Evolutionary conservation across 352 stramenopile genomes (phyloP).

Genomic region (Albugo candida): DNA sequence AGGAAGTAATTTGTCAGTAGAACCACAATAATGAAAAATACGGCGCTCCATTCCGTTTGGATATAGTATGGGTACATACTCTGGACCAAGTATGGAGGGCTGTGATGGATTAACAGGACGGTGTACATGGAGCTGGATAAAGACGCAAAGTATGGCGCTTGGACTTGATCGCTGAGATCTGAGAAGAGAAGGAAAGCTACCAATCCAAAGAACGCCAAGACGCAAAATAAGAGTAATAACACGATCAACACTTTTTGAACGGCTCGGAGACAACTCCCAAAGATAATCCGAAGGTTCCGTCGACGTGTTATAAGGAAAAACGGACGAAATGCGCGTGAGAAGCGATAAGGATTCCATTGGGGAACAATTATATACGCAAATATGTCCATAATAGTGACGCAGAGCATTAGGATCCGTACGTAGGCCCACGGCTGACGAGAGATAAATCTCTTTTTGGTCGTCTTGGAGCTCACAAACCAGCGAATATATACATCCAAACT

Average conservation of each 20-base stretch:
- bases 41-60: slow-evolving; percentile 49
- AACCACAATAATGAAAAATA: slow-evolving; percentile 69
- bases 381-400: slow-evolving; percentile 34
- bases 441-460: slow-evolving; percentile 59
- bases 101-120: slow-evolving; percentile 66
- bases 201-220: slow-evolving; percentile 61
- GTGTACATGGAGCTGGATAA: slow-evolving; percentile 59
- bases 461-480: slow-evolving; percentile 68
- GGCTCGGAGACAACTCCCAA: slow-evolving; percentile 57
- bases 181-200: slow-evolving; percentile 63
- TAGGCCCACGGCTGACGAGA: slow-evolving; percentile 57
- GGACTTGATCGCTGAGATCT: slow-evolving; percentile 26
- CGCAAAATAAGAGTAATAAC: slow-evolving; percentile 42
- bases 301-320: slow-evolving; percentile 67
- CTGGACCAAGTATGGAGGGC: slow-evolving; percentile 59
- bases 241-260: slow-evolving; percentile 53
- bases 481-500: slow-evolving; percentile 39
- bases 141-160: slow-evolving; percentile 42
- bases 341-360: slow-evolving; percentile 33
- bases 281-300: slow-evolving; percentile 71
- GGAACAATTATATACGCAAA: slow-evolving; percentile 23
- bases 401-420: slow-evolving; percentile 33
- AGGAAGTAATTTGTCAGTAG: slow-evolving; percentile 65
- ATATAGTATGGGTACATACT: slow-evolving; percentile 71
- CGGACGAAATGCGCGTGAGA: slow-evolving; percentile 37